These are phyloP conservation scores for Cucumis cinereus DNA, from an alignment of 306 rosid genomes.

Conservation along the genomic window DNA sequence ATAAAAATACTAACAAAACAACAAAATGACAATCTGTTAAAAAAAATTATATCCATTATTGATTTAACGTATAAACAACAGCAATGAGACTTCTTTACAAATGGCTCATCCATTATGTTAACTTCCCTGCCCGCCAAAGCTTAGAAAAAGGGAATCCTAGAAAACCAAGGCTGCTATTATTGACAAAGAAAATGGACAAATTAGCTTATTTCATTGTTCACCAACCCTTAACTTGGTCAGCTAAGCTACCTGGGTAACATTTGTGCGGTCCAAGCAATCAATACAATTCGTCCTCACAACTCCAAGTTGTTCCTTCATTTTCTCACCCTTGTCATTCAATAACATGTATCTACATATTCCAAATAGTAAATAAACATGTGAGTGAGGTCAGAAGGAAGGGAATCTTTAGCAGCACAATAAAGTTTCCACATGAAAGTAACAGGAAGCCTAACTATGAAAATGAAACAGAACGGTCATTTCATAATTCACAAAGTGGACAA, in stretches of 20 bases:
- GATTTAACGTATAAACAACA: background rate
- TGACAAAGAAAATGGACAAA: background rate
- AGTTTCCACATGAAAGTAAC: background rate
- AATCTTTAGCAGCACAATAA: background rate
- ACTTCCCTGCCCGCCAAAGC: background rate
- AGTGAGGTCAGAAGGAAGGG: background rate
- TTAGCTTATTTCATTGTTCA: background rate
- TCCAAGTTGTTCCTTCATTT: slow-evolving; percentile 94
- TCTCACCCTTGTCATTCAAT: slow-evolving; percentile 79
- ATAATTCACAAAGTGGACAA: background rate
- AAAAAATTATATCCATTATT: background rate
- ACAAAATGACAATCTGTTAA: background rate
- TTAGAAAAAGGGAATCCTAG: background rate
- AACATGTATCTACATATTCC: slow-evolving; percentile 57
- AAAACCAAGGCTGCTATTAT: background rate
- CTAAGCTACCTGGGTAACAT: slow-evolving; percentile 86
- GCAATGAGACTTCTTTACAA: background rate
- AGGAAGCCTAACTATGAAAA: background rate
- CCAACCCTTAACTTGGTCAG: background rate
- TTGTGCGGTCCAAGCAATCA: slow-evolving; percentile 96
- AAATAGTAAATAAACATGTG: slow-evolving; percentile 10
- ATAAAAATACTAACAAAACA: background rate
- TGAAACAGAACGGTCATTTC: background rate
- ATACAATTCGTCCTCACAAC: slow-evolving; percentile 87
- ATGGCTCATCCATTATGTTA: background rate